Percentiles rank a stretch among this genome's conserved stretches.
Evolutionary conservation across 768 basidiomycete genomes (phyloP).

Genomic region (Pleurotus sapidus): DNA sequence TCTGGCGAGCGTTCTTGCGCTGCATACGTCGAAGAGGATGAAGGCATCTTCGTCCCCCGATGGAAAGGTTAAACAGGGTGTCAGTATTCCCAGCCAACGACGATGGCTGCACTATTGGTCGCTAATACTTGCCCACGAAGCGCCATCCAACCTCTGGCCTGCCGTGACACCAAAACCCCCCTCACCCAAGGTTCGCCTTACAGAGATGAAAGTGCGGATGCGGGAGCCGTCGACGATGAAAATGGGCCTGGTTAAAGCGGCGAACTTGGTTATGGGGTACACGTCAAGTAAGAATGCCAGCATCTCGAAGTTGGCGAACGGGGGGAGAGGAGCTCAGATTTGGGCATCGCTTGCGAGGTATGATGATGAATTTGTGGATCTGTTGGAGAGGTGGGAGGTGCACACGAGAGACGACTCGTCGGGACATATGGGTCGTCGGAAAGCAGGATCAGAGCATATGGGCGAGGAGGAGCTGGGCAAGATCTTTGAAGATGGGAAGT

Average conservation of each 20-base stretch:
- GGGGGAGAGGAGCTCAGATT: constrained; percentile 37
- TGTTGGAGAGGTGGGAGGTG: constrained; percentile 61
- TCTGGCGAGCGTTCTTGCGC: constrained; percentile 55
- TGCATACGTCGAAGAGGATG: constrained; percentile 74
- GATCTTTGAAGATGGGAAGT: constrained; percentile 50
- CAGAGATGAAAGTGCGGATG: constrained; percentile 58
- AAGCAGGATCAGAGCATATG: constrained; percentile 29
- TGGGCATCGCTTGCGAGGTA: constrained; percentile 85
- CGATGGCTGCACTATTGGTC: constrained; percentile 83
- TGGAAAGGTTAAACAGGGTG: constrained; percentile 48
- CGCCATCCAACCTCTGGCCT: constrained; percentile 48
- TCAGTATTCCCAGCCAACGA: constrained; percentile 79
- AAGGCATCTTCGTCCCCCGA: constrained; percentile 33
- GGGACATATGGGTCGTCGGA: constrained; percentile 34
- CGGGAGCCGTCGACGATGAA: constrained; percentile 50
- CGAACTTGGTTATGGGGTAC: constrained; percentile 49
- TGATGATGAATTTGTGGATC: constrained; percentile 63
- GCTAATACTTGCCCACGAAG: constrained; percentile 52
- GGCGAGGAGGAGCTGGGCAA: constrained; percentile 34
- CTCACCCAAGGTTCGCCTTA: constrained; percentile 51
- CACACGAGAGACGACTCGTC: constrained; percentile 40
- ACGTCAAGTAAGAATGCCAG: constrained; percentile 33
- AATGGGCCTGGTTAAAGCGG: constrained; percentile 51
- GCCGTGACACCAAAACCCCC: constrained; percentile 18
- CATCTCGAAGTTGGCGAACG: constrained; percentile 11